These are phyloP conservation scores for Ensete ventricosum DNA, from an alignment of 176 grass and related monocot genomes.

Conservation along the genomic window DNA sequence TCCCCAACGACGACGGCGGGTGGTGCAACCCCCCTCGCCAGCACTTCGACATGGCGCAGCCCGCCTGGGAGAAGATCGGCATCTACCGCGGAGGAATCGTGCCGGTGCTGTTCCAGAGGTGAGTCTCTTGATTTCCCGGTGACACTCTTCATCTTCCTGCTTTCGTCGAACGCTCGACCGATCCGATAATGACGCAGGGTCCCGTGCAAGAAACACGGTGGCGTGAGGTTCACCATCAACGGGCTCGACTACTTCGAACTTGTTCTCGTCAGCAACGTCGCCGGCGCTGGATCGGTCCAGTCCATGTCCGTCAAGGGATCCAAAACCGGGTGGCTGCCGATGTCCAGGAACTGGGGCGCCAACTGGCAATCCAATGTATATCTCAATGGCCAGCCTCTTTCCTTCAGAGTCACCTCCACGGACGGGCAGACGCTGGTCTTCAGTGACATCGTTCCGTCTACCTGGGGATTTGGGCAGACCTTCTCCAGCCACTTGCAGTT, in stretches of 20 bases:
- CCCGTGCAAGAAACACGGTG: conserved; percentile 23
- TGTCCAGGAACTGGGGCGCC: conserved; percentile 25
- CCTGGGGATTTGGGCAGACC: conserved; percentile 23
- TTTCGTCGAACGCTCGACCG: background rate
- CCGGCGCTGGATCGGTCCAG: conserved; percentile 8
- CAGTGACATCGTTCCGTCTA: conserved; percentile 12
- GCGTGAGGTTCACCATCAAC: conserved; percentile 20
- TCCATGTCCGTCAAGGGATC: conserved; percentile 21
- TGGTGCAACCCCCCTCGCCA: conserved; percentile 27
- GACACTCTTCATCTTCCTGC: background rate
- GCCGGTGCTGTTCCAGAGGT: conserved; percentile 24
- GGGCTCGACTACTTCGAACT: conserved; percentile 26
- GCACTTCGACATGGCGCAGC: conserved; percentile 29
- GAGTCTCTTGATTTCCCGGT: background rate
- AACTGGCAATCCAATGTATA: conserved; percentile 23
- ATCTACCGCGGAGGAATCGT: conserved; percentile 20
- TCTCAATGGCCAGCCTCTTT: conserved; percentile 19
- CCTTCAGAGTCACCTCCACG: conserved; percentile 9
- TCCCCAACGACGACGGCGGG: conserved; percentile 21
- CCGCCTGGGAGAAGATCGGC: conserved; percentile 27
- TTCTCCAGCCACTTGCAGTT: conserved; percentile 25
- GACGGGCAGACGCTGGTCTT: conserved; percentile 21
- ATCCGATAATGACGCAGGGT: conserved; percentile 1
- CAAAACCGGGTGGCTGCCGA: conserved; percentile 14
- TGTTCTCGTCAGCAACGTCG: conserved; percentile 17